A percentile compares a stretch with the other conserved stretches of the same genome.
phyloP scores from a whole-genome alignment of 441 rosid genomes.

The Brassica hybrid region DNA sequence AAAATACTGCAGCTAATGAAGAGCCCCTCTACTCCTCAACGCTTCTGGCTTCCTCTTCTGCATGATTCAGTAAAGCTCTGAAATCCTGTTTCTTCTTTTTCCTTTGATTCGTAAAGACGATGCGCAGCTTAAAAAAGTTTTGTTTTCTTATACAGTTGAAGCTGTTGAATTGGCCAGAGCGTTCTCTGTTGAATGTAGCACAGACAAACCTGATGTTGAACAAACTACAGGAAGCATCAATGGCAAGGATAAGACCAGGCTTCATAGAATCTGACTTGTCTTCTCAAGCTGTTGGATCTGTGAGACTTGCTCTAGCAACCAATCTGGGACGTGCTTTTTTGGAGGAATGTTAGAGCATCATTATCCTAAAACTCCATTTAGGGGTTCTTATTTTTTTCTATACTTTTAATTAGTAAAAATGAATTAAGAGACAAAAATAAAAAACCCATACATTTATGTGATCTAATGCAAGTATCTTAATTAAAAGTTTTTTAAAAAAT shows the following conservation, averaged over 20 bases:
- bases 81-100: not conserved
- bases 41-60: constrained; percentile 94
- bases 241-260: constrained; percentile 74
- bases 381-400: too few relatives aligned
- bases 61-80: constrained; percentile 70
- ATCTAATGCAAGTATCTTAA: too few relatives aligned
- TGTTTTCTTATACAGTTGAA: constrained; percentile 55
- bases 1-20: constrained; percentile 78
- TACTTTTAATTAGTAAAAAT: too few relatives aligned
- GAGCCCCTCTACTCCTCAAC: constrained; percentile 87
- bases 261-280: constrained; percentile 68
- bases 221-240: constrained; percentile 81
- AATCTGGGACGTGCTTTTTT: constrained; percentile 90
- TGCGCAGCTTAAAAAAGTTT: not conserved
- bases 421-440: too few relatives aligned
- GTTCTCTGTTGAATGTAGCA: constrained; percentile 66
- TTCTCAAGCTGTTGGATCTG: constrained; percentile 63
- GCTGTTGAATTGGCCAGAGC: constrained; percentile 75
- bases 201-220: constrained; percentile 79
- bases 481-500: too few relatives aligned
- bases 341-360: constrained; percentile 51
- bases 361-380: too few relatives aligned
- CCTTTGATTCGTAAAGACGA: not conserved
- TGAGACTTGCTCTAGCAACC: constrained; percentile 79
- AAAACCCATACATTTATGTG: too few relatives aligned